Conservation (phyloP, 1,284 basidiomycete genomes). For the Phellinidium pouzarii region DNA sequence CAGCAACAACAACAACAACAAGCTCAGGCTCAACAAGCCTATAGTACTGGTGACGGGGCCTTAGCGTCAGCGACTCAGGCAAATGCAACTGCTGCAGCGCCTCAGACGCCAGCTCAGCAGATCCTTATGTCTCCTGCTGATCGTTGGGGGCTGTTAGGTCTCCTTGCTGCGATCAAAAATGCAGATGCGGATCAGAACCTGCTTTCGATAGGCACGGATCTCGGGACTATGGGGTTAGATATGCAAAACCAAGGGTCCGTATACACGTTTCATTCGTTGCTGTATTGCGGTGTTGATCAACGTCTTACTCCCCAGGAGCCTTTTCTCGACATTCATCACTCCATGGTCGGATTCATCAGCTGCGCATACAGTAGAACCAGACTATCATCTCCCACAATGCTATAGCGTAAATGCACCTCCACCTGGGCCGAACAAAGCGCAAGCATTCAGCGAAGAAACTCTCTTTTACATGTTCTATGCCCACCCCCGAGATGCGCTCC, state of each 20-base stretch:
- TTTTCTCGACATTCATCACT: slow-evolving; percentile 93
- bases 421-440: slow-evolving; percentile 81
- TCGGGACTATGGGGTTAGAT: slow-evolving; percentile 90
- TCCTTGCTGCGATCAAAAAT: slow-evolving; percentile 89
- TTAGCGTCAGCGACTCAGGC: slow-evolving; percentile 20
- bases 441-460: slow-evolving; percentile 93
- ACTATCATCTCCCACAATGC: slow-evolving; percentile 88
- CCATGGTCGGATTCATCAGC: slow-evolving; percentile 92
- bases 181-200: slow-evolving; percentile 84
- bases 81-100: slow-evolving; percentile 32
- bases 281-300: not conserved
- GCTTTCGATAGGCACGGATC: slow-evolving; percentile 85
- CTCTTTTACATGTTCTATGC: slow-evolving; percentile 99
- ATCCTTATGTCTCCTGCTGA: slow-evolving; percentile 92
- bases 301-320: slow-evolving; percentile 48
- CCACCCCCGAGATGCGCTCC: slow-evolving; percentile 85
- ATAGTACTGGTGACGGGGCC: slow-evolving; percentile 23
- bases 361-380: slow-evolving; percentile 79
- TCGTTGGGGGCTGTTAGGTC: slow-evolving; percentile 86
- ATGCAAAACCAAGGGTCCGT: slow-evolving; percentile 79
- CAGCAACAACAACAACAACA: slow-evolving; percentile 20
- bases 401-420: slow-evolving; percentile 92
- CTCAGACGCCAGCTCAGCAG: slow-evolving; percentile 91
- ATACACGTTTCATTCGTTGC: slow-evolving; percentile 20
- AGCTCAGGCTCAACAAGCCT: slow-evolving; percentile 20